Base-by-base conservation (phyloP, 2,329 filamentous ascomycete species). In the Colletotrichum zoysiae region DNA sequence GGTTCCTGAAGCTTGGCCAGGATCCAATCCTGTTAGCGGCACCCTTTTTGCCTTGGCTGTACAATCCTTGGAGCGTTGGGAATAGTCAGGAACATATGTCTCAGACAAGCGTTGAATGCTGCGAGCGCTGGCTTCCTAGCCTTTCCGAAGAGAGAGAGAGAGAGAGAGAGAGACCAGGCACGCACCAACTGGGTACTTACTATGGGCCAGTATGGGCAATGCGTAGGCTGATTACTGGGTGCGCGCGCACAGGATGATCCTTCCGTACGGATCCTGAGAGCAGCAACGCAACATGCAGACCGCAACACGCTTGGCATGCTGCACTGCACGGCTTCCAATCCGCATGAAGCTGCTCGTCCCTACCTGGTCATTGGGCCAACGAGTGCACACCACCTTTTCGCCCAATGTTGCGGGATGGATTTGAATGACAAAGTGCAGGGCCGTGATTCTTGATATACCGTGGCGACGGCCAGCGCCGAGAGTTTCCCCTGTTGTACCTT, bases 81-180 rank as follows among this genome's bases (percentile, higher is more conserved):
- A 66, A 71, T 73, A 71, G 70, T 71, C 70, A 73, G 70, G 70
- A 73, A 73, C 67, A 73, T 40, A 20, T 73, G 70, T 67, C 70
- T 67, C 67, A 71, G 61, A 73, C 67, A 67, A 61, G 70, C 70
- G 48, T 66, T 61, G 70, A 53, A 53, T 66, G 35, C 33, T 71
- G 66, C 35, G 35, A 38, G 35, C 11, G 35, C 7, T 38, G 35
- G 35, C 66, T 70, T 70, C 42, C 53, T 61, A 44, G 60, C 67
- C 26, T 65, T 71, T 56, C 55, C 53, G 44, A n/a, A n/a, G 30
- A 56, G 53, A n/a, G 51, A 55, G 51, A 33, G 51, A 20, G 18
- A 11, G 16, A 18, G 16, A 11, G 48, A 65, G 59, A 57, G 59
- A 38, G 58, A 56, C 30, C 33, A 56, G 66, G 42, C 69, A 65